These are phyloP conservation scores for Metschnikowia bowlesiae DNA, from an alignment of 805 yeast genomes.

Conservation along the genomic window DNA sequence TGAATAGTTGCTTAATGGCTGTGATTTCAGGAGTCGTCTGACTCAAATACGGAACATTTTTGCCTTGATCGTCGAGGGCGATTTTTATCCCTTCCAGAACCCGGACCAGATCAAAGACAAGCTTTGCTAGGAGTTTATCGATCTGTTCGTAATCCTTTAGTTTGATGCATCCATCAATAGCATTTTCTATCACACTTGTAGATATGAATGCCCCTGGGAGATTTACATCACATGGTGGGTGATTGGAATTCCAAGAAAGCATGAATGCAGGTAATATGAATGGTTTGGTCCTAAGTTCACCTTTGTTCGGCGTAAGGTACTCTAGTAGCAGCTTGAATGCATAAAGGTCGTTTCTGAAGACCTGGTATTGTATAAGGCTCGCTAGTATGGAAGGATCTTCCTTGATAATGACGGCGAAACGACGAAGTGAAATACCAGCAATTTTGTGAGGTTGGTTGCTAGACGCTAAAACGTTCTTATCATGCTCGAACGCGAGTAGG, in stretches of 20 bases:
- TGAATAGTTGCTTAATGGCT: conserved; percentile 6
- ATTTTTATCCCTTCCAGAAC: conserved; percentile 7
- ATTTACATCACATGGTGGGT: neutral
- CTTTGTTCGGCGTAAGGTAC: conserved; percentile 21
- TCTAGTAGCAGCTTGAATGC: conserved; percentile 24
- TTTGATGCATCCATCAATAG: conserved; percentile 28
- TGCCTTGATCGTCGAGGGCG: neutral
- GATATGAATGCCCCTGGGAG: conserved; percentile 9
- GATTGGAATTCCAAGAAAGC: conserved; percentile 19
- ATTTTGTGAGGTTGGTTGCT: conserved; percentile 1
- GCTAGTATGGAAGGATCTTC: conserved; percentile 27
- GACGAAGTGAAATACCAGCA: conserved; percentile 16
- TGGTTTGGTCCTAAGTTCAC: conserved; percentile 7
- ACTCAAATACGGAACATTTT: neutral
- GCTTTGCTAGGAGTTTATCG: conserved; percentile 31
- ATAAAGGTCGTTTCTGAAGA: conserved; percentile 15
- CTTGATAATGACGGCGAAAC: conserved; percentile 23
- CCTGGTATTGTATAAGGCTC: conserved; percentile 25
- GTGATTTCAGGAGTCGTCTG: neutral
- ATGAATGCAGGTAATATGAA: conserved; percentile 19
- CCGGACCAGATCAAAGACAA: conserved; percentile 18
- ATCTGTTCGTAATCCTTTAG: conserved; percentile 24
- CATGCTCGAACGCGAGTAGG: conserved; percentile 21
- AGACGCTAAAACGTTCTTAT: conserved; percentile 21
- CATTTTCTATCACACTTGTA: conserved; percentile 20